A percentile compares a stretch with the other conserved stretches of the same genome.
These are phyloP conservation scores for Trichoderma asperellum DNA, from an alignment of 2,329 filamentous ascomycete species.

Conservation along the genomic window DNA sequence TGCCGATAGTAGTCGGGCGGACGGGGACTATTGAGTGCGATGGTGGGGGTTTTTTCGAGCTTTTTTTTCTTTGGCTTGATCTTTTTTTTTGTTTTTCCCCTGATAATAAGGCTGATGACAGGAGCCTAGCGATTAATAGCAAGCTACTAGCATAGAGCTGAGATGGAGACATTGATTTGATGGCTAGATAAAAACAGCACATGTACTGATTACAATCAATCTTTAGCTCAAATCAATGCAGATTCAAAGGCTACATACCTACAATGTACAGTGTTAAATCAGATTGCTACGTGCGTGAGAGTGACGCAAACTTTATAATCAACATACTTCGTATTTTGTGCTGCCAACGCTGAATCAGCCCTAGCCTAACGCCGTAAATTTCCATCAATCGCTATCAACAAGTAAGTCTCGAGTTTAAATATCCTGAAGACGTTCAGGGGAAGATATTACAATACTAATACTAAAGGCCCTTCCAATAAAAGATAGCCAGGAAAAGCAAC, in stretches of 20 bases:
- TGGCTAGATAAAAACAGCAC: neutral
- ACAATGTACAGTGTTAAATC: neutral
- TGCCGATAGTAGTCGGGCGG: slow-evolving; percentile 17
- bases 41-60: neutral
- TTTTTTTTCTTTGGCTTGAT: neutral
- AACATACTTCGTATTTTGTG: neutral
- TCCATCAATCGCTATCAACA: neutral
- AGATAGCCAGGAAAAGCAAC: neutral
- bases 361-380: neutral
- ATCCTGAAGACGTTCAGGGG: neutral
- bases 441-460: neutral
- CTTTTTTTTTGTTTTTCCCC: neutral
- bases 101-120: neutral
- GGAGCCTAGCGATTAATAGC: neutral
- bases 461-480: neutral
- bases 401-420: neutral
- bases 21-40: slow-evolving; percentile 16
- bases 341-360: neutral
- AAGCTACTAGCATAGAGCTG: neutral
- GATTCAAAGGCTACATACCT: too few relatives aligned
- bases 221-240: too few relatives aligned
- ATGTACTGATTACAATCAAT: too few relatives aligned
- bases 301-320: neutral
- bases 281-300: too few relatives aligned
- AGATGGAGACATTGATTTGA: neutral